Evolutionary conservation across 129 eudicot species (phyloP).

Genomic region (Artemisia annua): DNA sequence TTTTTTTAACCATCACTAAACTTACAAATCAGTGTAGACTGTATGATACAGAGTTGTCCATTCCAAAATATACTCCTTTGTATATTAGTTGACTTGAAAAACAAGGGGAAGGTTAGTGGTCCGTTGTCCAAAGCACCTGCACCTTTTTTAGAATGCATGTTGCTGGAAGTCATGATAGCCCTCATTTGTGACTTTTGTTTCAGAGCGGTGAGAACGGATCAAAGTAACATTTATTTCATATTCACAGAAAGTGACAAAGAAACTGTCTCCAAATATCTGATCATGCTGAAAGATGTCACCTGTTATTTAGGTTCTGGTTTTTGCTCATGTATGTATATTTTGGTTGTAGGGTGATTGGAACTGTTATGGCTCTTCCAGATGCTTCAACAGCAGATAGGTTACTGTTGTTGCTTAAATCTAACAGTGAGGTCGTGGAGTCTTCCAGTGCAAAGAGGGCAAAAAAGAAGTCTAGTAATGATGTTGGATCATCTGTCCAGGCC

Average conservation of each 20-base stretch:
- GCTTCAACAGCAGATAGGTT: slow-evolving; percentile 70
- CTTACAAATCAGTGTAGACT: neutral
- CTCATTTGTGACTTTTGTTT: too few relatives aligned
- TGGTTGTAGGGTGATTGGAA: slow-evolving; percentile 60
- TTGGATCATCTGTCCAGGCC: slow-evolving; percentile 75
- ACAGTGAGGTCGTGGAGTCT: slow-evolving; percentile 49
- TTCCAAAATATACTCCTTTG: neutral
- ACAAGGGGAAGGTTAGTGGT: neutral
- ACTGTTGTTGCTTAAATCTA: slow-evolving; percentile 72
- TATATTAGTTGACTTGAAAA: neutral
- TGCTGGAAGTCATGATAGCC: neutral
- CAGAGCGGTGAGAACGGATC: too few relatives aligned
- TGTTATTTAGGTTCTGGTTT: too few relatives aligned
- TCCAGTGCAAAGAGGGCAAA: slow-evolving; percentile 85
- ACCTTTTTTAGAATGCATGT: neutral
- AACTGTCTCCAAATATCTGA: too few relatives aligned
- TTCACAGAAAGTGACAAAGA: too few relatives aligned
- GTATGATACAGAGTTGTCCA: neutral
- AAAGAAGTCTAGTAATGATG: slow-evolving; percentile 60
- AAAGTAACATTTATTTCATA: too few relatives aligned
- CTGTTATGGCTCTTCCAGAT: slow-evolving; percentile 73
- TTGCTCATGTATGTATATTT: neutral
- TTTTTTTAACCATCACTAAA: neutral
- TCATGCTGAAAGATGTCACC: too few relatives aligned
- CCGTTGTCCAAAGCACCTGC: neutral